Evolutionary conservation across 2,329 filamentous ascomycete genomes (phyloP).

Genomic region (Beauveria caledonica): DNA sequence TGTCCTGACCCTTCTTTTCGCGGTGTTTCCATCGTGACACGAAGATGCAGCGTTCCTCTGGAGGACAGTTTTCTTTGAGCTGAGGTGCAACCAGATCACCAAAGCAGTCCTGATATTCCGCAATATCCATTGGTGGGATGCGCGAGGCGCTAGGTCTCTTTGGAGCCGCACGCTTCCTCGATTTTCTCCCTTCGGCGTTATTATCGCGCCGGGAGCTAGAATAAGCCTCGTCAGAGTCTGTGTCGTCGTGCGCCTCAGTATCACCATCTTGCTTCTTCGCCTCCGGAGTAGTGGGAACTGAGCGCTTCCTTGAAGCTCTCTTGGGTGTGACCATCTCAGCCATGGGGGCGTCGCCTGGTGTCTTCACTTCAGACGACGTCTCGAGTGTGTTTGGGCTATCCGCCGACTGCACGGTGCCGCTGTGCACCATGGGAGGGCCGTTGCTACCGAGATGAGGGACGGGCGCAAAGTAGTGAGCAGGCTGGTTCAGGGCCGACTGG

Average conservation of each 20-base stretch:
- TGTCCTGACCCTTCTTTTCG: constrained; percentile 44
- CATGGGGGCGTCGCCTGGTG: background rate
- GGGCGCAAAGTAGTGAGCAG: constrained; percentile 22
- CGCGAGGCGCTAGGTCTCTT: constrained; percentile 1
- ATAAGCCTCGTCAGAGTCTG: background rate
- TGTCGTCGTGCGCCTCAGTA: background rate
- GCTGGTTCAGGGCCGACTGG: constrained; percentile 14
- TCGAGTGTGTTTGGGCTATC: background rate
- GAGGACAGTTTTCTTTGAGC: constrained; percentile 37
- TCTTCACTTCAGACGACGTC: constrained; percentile 2
- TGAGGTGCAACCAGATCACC: constrained; percentile 27
- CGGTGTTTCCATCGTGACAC: constrained; percentile 38
- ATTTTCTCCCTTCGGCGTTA: background rate
- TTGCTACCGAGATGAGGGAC: constrained; percentile 21
- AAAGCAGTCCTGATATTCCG: constrained; percentile 28
- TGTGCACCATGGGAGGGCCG: constrained; percentile 20
- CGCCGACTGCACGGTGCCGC: constrained; percentile 14
- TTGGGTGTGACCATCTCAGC: background rate
- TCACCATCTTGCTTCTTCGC: background rate
- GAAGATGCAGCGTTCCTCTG: constrained; percentile 42
- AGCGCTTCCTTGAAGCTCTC: background rate
- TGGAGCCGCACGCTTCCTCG: background rate
- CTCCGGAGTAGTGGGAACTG: background rate
- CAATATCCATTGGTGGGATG: constrained; percentile 16
- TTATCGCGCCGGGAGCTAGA: background rate